Conservation (phyloP, 1,284 basidiomycete genomes). For the Grifola frondosa region DNA sequence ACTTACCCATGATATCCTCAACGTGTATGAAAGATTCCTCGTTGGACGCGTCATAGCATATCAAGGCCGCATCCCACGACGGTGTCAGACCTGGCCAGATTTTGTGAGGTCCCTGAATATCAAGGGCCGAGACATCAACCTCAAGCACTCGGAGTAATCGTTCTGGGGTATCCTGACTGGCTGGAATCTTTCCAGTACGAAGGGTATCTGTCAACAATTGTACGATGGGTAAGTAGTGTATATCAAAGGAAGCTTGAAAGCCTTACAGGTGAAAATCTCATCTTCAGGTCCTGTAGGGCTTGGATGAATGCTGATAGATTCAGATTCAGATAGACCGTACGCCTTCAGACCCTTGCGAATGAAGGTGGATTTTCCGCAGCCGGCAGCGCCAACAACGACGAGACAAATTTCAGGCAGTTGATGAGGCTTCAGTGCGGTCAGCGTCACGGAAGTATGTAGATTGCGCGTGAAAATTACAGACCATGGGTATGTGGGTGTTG, state of each 20-base stretch:
- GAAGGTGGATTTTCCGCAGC: conserved; percentile 71
- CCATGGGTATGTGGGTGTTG: conserved; percentile 27
- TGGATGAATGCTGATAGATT: conserved; percentile 33
- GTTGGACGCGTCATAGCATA: conserved; percentile 73
- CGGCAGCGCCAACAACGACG: conserved; percentile 63
- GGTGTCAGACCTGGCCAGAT: conserved; percentile 49
- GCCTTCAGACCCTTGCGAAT: conserved; percentile 67
- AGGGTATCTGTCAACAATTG: conserved; percentile 43
- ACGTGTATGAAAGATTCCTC: conserved; percentile 60
- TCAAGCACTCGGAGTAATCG: conserved; percentile 55
- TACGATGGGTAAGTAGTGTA: neutral
- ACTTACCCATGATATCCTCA: conserved; percentile 62
- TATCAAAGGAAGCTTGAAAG: neutral
- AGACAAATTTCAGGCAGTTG: conserved; percentile 45
- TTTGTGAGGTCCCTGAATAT: conserved; percentile 20
- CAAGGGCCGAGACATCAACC: conserved; percentile 42
- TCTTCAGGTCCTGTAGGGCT: conserved; percentile 16
- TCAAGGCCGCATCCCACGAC: conserved; percentile 64
- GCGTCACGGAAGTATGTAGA: neutral
- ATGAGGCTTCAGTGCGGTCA: conserved; percentile 4
- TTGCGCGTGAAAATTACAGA: neutral
- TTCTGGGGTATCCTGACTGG: conserved; percentile 36
- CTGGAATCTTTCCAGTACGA: conserved; percentile 45
- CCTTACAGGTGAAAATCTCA: conserved; percentile 26
- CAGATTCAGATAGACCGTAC: conserved; percentile 51